Percentiles rank a stretch among this genome's conserved stretches.
Evolutionary conservation across 1,284 basidiomycete genomes (phyloP).

Genomic region (Ganoderma lucidum): DNA sequence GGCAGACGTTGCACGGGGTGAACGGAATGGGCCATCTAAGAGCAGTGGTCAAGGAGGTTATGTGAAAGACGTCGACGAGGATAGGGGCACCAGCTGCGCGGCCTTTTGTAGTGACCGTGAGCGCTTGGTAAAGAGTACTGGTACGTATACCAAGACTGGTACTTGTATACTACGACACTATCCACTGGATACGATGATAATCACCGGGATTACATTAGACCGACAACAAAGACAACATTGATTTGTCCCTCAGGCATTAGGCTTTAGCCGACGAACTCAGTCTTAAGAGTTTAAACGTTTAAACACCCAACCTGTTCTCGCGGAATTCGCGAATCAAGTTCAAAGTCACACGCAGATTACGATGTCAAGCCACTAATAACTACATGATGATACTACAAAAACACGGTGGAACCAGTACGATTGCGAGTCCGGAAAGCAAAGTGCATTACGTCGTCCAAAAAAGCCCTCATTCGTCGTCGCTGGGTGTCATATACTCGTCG

Average conservation of each 20-base stretch:
- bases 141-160: too few species aligned
- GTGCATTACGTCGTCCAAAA: neutral
- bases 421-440: constrained; percentile 2
- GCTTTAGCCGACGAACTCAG: too few species aligned
- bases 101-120: neutral
- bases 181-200: too few species aligned
- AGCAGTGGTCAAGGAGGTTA: neutral
- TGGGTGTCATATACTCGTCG: constrained; percentile 61
- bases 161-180: too few species aligned
- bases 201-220: too few species aligned
- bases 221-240: too few species aligned
- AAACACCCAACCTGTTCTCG: too few species aligned
- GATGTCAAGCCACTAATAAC: constrained; percentile 15
- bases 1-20: neutral
- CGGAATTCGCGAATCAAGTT: neutral
- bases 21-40: neutral
- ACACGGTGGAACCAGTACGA: neutral
- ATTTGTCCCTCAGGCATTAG: too few species aligned
- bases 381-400: constrained; percentile 21
- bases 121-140: neutral
- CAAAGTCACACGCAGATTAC: constrained; percentile 7
- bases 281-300: too few species aligned
- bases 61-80: neutral
- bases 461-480: constrained; percentile 45
- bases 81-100: neutral